Base-by-base conservation (phyloP, 2,329 filamentous ascomycete species). In the Onygenales sp. region DNA sequence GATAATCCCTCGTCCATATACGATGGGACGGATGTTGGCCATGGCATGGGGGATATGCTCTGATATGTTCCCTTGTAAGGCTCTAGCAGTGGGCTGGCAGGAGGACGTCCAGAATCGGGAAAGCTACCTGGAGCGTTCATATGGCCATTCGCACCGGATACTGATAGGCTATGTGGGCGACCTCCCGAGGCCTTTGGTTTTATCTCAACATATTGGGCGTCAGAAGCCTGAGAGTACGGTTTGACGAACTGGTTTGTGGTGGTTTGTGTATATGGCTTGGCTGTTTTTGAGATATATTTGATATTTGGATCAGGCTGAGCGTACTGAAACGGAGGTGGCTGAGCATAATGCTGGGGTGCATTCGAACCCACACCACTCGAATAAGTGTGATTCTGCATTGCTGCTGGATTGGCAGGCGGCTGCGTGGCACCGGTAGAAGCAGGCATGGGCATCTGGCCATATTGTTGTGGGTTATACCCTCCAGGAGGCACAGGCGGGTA, bases 51-150 rank as follows among this genome's bases (percentile, higher is more conserved):
- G 0, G 91, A 95, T 62, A 94, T 87, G 54, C 88, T 89, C 69
- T 97, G 92, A 63, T 95, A 97, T 0, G 91, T 95, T 41, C 92
- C 92, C 57, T 85, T 86, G 70, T 97, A 97, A 0, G 93, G 85
- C 71, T 97, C 92, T 2, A 95, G 81, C 49, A 97, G 76, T 0
- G 92, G 93, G 57, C 89, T 95, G 1, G 82, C 82, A 0, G 90
- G 89, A 1, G 89, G 80, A 44, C 77, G 66, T 36, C 65, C 69
- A 6, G 63, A 62, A 44, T 67, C 65, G 27, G 62, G 54, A 42
- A 58, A 59, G 43, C 60, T 60, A 7, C 64, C 65, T 9, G 63
- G 65, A 17, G 55, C 55, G 14, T 58, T 57, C 38, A 71, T 69
- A 2, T 68, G 63, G 2, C 72, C 66, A 44, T 67, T 72, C 52